A percentile compares a stretch with the other conserved stretches of the same genome.
Conservation (phyloP, 352 stramenopile species). For the Pythium sukuiense region DNA sequence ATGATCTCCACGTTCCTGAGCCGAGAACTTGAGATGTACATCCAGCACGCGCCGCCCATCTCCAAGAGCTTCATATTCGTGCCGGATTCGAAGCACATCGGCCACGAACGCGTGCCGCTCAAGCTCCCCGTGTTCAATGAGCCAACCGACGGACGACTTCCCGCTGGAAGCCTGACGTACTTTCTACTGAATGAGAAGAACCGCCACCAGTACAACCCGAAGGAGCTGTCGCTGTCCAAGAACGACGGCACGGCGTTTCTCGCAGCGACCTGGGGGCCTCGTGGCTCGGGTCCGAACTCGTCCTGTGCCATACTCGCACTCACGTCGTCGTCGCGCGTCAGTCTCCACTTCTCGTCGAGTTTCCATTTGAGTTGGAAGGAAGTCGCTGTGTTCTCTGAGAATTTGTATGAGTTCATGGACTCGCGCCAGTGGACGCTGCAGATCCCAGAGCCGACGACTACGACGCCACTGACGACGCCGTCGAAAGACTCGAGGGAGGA, state of each 20-base stretch:
- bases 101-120: slow-evolving; percentile 52
- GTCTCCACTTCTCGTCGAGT: slow-evolving; percentile 73
- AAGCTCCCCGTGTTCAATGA: slow-evolving; percentile 48
- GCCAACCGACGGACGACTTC: slow-evolving; percentile 22
- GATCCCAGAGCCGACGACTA: background rate
- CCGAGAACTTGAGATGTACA: slow-evolving; percentile 79
- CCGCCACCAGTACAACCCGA: slow-evolving; percentile 77
- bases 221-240: slow-evolving; percentile 82
- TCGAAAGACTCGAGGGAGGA: background rate
- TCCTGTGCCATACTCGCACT: slow-evolving; percentile 71
- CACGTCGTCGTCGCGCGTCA: slow-evolving; percentile 55
- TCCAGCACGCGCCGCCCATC: slow-evolving; percentile 69
- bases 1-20: slow-evolving; percentile 79
- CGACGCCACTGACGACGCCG: slow-evolving; percentile 4
- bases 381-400: slow-evolving; percentile 69
- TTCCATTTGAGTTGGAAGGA: slow-evolving; percentile 82
- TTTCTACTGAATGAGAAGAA: slow-evolving; percentile 68
- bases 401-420: slow-evolving; percentile 62
- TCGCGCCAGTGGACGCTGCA: slow-evolving; percentile 36
- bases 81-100: slow-evolving; percentile 32
- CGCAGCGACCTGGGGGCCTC: slow-evolving; percentile 64
- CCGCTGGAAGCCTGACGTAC: slow-evolving; percentile 44
- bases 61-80: slow-evolving; percentile 86
- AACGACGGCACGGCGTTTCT: slow-evolving; percentile 62
- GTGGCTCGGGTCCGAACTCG: slow-evolving; percentile 67